Conservation (phyloP, 371 early-diverging fungal species). For the Rhizopus delemar region DNA sequence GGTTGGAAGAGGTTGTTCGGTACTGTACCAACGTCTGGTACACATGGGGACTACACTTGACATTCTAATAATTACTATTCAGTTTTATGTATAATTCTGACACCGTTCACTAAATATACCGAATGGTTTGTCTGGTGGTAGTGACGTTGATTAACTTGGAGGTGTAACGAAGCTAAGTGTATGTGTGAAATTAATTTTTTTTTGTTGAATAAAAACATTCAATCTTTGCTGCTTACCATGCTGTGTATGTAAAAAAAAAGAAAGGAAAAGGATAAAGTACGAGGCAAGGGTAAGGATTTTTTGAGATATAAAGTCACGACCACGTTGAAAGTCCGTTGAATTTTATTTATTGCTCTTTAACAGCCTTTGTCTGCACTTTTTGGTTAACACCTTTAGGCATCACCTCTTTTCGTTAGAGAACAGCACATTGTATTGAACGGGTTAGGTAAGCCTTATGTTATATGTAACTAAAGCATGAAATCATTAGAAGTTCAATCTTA, state of each 20-base stretch:
- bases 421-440: too few relatives aligned
- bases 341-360: too few relatives aligned
- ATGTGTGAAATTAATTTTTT: not conserved
- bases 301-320: conserved; percentile 5
- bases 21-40: conserved; percentile 46
- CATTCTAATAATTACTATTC: conserved; percentile 23
- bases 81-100: not conserved
- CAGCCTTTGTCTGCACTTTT: too few relatives aligned
- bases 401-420: too few relatives aligned
- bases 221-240: not conserved
- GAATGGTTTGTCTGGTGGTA: conserved; percentile 39
- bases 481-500: too few relatives aligned
- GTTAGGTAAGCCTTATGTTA: too few relatives aligned
- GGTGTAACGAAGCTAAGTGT: conserved; percentile 43
- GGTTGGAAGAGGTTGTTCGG: conserved; percentile 54
- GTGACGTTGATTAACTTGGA: conserved; percentile 40
- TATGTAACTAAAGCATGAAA: too few relatives aligned
- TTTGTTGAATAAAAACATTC: not conserved
- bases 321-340: too few relatives aligned
- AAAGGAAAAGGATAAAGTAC: not conserved
- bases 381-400: too few relatives aligned
- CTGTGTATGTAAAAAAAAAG: not conserved
- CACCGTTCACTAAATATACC: conserved; percentile 24
- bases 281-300: conserved; percentile 9
- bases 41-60: conserved; percentile 29